phyloP scores from a whole-genome alignment of 2,329 filamentous ascomycete species.

The Monosporascus sp. region DNA sequence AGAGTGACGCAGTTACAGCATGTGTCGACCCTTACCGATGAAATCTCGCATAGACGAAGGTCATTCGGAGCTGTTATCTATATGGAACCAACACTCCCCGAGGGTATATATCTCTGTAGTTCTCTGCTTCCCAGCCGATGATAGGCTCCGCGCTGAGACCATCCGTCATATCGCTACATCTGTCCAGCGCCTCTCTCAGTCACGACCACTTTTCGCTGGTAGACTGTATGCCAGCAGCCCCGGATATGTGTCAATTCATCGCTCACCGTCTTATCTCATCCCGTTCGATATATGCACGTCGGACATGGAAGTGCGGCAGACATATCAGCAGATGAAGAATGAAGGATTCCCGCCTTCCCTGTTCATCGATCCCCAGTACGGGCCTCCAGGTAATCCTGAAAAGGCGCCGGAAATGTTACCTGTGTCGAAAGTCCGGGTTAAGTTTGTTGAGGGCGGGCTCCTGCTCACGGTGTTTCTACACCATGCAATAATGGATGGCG shows the following conservation, averaged over 20 bases:
- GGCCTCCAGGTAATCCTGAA: conserved; percentile 15
- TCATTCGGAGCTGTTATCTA: conserved; percentile 23
- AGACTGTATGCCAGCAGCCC: conserved; percentile 19
- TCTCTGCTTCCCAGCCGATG: conserved; percentile 26
- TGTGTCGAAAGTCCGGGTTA: conserved; percentile 32
- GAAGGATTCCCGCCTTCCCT: conserved; percentile 22
- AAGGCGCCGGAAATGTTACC: conserved; percentile 24
- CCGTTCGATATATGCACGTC: conserved; percentile 18
- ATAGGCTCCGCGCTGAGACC: conserved; percentile 14
- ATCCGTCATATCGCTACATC: conserved; percentile 20
- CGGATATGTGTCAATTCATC: conserved; percentile 18
- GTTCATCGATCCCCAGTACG: conserved; percentile 21
- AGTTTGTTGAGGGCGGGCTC: conserved; percentile 34
- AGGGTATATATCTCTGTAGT: conserved; percentile 29
- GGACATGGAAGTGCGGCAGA: conserved; percentile 8
- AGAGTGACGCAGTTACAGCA: background rate
- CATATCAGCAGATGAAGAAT: conserved; percentile 19
- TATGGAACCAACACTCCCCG: conserved; percentile 29
- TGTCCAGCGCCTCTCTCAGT: conserved; percentile 21
- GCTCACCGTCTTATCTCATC: conserved; percentile 21
- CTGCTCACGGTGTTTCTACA: conserved; percentile 36
- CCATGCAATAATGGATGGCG: conserved; percentile 37
- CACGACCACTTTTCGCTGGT: conserved; percentile 25
- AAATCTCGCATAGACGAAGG: conserved; percentile 14
- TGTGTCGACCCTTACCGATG: conserved; percentile 16